Percentiles rank a stretch among this genome's conserved stretches.
Evolutionary conservation across 1,284 basidiomycete genomes (phyloP).

Genomic region (Exobasidium cylindrosporum): DNA sequence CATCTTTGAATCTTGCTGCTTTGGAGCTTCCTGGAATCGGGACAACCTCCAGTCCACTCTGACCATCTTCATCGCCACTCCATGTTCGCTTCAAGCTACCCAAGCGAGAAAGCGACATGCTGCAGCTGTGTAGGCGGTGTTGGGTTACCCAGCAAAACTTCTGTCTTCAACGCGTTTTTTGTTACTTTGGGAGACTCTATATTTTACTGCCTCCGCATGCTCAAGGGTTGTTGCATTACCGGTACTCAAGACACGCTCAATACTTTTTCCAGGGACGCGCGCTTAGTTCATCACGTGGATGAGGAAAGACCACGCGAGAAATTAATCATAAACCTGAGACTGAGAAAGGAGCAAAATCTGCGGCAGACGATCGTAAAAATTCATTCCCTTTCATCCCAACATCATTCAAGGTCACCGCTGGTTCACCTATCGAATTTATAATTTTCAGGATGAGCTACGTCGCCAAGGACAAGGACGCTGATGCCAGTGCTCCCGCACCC

Average conservation of each 20-base stretch:
- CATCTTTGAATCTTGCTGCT: not conserved
- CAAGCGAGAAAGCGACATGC: constrained; percentile 1
- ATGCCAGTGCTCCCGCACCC: constrained; percentile 69
- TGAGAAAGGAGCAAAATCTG: no score
- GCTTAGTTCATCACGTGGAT: no score
- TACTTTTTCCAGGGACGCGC: no score
- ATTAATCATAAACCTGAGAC: no score
- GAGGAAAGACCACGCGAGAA: no score
- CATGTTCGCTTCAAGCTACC: constrained; percentile 1
- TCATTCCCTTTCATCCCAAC: not conserved
- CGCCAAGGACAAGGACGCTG: constrained; percentile 91
- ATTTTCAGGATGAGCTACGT: constrained; percentile 60
- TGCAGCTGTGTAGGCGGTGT: not conserved
- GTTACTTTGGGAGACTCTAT: no score
- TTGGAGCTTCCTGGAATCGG: not conserved
- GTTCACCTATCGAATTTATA: not conserved
- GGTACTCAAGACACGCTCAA: no score
- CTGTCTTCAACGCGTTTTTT: no score
- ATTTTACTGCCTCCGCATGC: no score
- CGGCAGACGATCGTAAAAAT: not conserved
- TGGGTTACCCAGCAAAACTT: no score
- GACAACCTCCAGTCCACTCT: not conserved
- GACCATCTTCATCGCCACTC: not conserved
- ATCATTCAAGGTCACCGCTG: constrained; percentile 19
- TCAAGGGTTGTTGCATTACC: no score